Evolutionary conservation across 352 stramenopile genomes (phyloP), one percentile per base, ranked within the genome.

Genomic region (Pythium guiyangense): DNA sequence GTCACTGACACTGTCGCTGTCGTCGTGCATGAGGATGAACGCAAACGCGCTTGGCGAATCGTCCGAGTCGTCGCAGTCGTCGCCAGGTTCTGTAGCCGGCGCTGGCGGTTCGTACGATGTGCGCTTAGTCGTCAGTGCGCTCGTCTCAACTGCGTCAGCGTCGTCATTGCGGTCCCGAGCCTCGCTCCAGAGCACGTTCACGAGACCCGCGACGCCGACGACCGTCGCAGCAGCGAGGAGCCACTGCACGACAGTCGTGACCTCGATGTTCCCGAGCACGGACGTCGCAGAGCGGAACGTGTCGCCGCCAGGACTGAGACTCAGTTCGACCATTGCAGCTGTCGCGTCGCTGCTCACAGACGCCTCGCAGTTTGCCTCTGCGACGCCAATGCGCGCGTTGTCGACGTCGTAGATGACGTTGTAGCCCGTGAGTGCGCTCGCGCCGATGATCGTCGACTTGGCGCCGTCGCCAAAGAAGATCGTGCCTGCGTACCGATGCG

Each of bases 361-460:
- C 2, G 51, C 52, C 34, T 89, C 72, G 35, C 80, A 92, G 52
- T 76, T 66, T 1, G 84, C 84, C 49, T 62, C 35, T 2, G 71
- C 76, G 39, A 94, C 79, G 6, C 79, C 84, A 5, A 92, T 71
- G 22, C 81, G 81, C 29, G 78, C 58, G 35, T 88, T 90, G 47
- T 89, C 79, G 11, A 85, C 66, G 57, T 92, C 81, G 55, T 92
- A 92, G 59, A 94, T 79, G 44, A 93, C 75, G 46, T 92, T 86
- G 69, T 94, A 77, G 45, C 74, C 70, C 20, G 69, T 67, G 39
- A 92, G 53, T 2, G 81, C 74, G 20, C 74, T 91, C 35, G 84
- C 81, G 1, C 84, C 81, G 22, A 94, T 61, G 56, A 94, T 89
- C 17, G 79, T 90, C 0, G 77, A 79, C n/a, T 75, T 69, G 17